Conservation (phyloP, 805 yeast species). For the Zygosaccharomyces lentus region DNA sequence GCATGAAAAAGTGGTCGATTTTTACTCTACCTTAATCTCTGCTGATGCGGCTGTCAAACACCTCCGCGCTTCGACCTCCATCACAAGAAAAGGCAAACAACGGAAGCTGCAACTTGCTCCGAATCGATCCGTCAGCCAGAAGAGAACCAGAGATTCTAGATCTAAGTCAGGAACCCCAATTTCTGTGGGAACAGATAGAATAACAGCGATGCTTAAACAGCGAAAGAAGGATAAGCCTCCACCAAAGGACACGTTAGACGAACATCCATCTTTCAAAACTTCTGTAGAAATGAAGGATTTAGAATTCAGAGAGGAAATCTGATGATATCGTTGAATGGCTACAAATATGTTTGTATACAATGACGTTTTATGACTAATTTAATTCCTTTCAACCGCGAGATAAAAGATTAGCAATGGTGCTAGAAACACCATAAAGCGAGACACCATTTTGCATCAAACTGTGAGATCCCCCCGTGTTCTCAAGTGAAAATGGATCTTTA, state of each 20-base stretch:
- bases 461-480: slow-evolving; percentile 4
- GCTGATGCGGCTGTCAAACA: slow-evolving; percentile 29
- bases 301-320: neutral
- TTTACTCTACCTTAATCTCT: slow-evolving; percentile 50
- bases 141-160: slow-evolving; percentile 10
- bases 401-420: slow-evolving; percentile 40
- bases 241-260: neutral
- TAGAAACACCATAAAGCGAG: slow-evolving; percentile 14
- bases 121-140: neutral
- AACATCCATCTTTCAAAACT: neutral
- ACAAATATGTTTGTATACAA: neutral
- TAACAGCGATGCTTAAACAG: slow-evolving; percentile 14
- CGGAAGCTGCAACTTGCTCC: slow-evolving; percentile 8
- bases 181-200: slow-evolving; percentile 11
- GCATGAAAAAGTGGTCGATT: slow-evolving; percentile 63
- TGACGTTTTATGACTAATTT: neutral
- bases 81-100: slow-evolving; percentile 4
- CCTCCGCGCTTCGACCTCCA: neutral
- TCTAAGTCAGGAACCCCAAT: slow-evolving; percentile 9
- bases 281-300: neutral
- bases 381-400: slow-evolving; percentile 37
- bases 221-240: slow-evolving; percentile 7
- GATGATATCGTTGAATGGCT: neutral
- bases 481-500: slow-evolving; percentile 21
- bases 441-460: slow-evolving; percentile 1